Evolutionary conservation across 495 filamentous ascomycete genomes (phyloP).

Genomic region (Beverwykella pulmonaria): DNA sequence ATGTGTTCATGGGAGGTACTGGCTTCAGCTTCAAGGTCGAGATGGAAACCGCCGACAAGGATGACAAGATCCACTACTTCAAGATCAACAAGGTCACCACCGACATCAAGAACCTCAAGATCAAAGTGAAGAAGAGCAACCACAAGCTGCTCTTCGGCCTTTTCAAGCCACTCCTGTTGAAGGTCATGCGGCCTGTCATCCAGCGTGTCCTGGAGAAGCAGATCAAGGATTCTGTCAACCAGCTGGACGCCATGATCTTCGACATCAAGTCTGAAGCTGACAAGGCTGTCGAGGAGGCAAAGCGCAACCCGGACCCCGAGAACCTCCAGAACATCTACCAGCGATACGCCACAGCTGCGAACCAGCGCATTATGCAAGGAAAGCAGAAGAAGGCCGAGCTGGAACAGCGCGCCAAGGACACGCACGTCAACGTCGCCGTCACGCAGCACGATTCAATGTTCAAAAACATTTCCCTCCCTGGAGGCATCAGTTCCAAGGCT

Average conservation of each 20-base stretch:
- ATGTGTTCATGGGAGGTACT: constrained; percentile 83
- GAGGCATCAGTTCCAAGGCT: constrained; percentile 90
- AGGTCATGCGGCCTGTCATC: constrained; percentile 77
- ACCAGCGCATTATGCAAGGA: constrained; percentile 70
- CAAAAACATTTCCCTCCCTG: constrained; percentile 82
- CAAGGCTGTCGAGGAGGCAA: constrained; percentile 66
- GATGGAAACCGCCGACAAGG: constrained; percentile 76
- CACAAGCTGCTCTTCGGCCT: constrained; percentile 88
- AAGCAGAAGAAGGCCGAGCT: constrained; percentile 65
- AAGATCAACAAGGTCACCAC: constrained; percentile 89
- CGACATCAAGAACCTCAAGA: constrained; percentile 78
- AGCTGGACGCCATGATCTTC: constrained; percentile 70
- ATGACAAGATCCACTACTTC: constrained; percentile 81
- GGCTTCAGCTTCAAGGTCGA: constrained; percentile 93
- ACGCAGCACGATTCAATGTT: constrained; percentile 91
- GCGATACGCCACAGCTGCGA: constrained; percentile 75
- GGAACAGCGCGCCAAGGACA: constrained; percentile 62
- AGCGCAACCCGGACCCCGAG: constrained; percentile 65
- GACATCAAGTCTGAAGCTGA: constrained; percentile 82
- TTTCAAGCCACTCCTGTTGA: constrained; percentile 87
- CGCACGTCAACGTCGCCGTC: constrained; percentile 82
- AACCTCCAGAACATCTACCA: constrained; percentile 82
- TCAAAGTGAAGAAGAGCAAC: constrained; percentile 91
- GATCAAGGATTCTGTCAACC: constrained; percentile 74
- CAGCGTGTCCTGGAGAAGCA: constrained; percentile 87